Evolutionary conservation across 768 basidiomycete species (phyloP).

Genomic region (Leccinum boreale): DNA sequence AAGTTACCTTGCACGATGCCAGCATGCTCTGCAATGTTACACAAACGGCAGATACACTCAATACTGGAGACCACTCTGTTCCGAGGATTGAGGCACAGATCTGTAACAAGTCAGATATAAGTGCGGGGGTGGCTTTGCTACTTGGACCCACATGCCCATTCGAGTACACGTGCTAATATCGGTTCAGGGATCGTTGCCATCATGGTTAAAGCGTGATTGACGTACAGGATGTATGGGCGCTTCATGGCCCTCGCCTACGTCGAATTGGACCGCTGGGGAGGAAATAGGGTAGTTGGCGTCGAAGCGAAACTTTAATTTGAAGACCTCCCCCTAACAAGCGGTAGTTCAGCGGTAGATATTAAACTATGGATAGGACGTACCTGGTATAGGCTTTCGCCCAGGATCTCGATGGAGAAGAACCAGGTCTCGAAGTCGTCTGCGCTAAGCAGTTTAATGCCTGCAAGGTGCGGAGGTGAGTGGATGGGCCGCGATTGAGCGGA

Average conservation of each 20-base stretch:
- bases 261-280: conserved; percentile 84
- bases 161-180: conserved; percentile 73
- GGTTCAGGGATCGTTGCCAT: conserved; percentile 9
- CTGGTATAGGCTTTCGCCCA: conserved; percentile 79
- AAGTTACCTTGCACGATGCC: conserved; percentile 78
- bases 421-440: conserved; percentile 80
- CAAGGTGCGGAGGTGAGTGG: not conserved
- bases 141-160: conserved; percentile 68
- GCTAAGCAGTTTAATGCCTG: conserved; percentile 69
- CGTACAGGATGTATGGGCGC: conserved; percentile 81
- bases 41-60: conserved; percentile 78
- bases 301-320: conserved; percentile 80
- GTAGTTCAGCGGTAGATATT: conserved; percentile 1
- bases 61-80: conserved; percentile 86
- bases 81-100: conserved; percentile 91
- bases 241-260: conserved; percentile 58
- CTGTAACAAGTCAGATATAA: conserved; percentile 36
- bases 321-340: conserved; percentile 61
- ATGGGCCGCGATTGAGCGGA: not conserved
- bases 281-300: conserved; percentile 82
- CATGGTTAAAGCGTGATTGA: conserved; percentile 10
- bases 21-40: conserved; percentile 91
- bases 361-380: conserved; percentile 33
- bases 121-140: conserved; percentile 3
- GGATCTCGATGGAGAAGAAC: conserved; percentile 76